phyloP scores from a whole-genome alignment of 1,139 yeast species.

The Fermentozyma sake region DNA sequence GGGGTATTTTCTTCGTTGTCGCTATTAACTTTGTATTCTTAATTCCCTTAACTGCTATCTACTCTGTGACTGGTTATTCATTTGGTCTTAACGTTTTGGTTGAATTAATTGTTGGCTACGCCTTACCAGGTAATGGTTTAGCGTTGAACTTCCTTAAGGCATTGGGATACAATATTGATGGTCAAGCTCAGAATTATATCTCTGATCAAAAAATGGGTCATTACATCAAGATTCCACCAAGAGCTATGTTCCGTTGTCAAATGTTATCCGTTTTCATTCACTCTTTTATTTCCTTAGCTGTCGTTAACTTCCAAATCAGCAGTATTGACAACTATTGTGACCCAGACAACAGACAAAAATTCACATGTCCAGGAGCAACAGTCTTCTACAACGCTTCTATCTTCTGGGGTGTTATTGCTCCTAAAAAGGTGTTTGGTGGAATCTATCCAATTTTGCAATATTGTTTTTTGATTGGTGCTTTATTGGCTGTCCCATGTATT shows the following conservation, averaged over 20 bases:
- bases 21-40: constrained; percentile 32
- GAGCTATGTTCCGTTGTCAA: constrained; percentile 58
- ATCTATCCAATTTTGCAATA: constrained; percentile 46
- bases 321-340: constrained; percentile 46
- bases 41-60: constrained; percentile 33
- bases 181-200: constrained; percentile 57
- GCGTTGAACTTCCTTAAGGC: constrained; percentile 36
- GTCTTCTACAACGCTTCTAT: constrained; percentile 54
- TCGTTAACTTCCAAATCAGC: constrained; percentile 48
- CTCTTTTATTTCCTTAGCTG: constrained; percentile 48
- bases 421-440: constrained; percentile 43
- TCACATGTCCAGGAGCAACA: constrained; percentile 45
- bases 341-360: constrained; percentile 33
- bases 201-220: constrained; percentile 58
- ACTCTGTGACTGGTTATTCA: constrained; percentile 33
- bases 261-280: constrained; percentile 40
- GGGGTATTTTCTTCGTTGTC: constrained; percentile 31
- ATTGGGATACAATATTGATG: constrained; percentile 42
- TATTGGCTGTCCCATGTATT: constrained; percentile 16
- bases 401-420: constrained; percentile 67
- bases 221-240: constrained; percentile 56
- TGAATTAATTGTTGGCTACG: constrained; percentile 36
- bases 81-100: constrained; percentile 38
- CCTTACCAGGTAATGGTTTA: constrained; percentile 36
- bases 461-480: constrained; percentile 52